These are phyloP conservation scores for Centella asiatica DNA, from an alignment of 129 eudicot genomes.

Conservation along the genomic window DNA sequence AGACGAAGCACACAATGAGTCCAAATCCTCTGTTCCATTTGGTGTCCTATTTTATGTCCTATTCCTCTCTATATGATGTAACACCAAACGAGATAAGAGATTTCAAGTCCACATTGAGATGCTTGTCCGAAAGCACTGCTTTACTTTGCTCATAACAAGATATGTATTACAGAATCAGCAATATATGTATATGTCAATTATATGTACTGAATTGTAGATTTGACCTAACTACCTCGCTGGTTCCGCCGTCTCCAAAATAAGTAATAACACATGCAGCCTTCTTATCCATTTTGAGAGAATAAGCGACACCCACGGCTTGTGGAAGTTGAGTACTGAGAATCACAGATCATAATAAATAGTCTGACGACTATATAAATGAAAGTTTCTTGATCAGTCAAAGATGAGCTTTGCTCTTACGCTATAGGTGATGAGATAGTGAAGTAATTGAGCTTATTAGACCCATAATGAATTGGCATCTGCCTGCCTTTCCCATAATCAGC, in stretches of 20 bases:
- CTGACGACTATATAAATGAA: neutral
- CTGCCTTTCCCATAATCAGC: conserved; percentile 74
- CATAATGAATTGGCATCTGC: conserved; percentile 88
- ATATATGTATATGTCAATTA: too few species aligned
- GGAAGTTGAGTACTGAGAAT: conserved; percentile 74
- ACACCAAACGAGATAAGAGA: too few species aligned
- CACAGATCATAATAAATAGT: neutral
- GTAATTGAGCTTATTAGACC: conserved; percentile 65
- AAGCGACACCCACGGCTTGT: conserved; percentile 90
- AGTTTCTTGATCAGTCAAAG: neutral
- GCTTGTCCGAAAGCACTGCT: too few species aligned
- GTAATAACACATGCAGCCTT: conserved; percentile 78
- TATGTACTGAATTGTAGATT: neutral
- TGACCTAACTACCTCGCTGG: conserved; percentile 58
- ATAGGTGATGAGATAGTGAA: conserved; percentile 72
- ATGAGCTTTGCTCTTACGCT: conserved; percentile 40
- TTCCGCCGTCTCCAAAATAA: conserved; percentile 68
- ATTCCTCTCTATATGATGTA: too few species aligned
- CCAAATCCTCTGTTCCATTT: too few species aligned
- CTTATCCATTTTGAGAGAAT: conserved; percentile 67
- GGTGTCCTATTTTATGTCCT: too few species aligned
- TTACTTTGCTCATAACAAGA: too few species aligned
- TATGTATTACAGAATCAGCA: too few species aligned
- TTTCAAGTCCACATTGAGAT: too few species aligned
- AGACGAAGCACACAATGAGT: neutral